A percentile compares a stretch with the other conserved stretches of the same genome.
Conservation (phyloP, 1,139 yeast genomes). For the Sugiyamaella sp. region DNA sequence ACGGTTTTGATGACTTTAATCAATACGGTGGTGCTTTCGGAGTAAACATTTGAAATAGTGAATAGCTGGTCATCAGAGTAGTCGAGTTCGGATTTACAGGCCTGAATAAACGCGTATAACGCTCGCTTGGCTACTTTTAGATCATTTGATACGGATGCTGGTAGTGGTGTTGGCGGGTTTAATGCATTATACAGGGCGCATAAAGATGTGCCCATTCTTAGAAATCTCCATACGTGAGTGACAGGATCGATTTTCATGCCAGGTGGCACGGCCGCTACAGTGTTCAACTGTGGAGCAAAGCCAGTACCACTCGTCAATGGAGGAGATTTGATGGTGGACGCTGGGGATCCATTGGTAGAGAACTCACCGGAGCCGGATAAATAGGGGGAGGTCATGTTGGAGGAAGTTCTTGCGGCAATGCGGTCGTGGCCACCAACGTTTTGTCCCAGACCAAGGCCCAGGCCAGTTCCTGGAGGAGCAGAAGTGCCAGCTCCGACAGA, state of each 20-base stretch:
- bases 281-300: slow-evolving; percentile 18
- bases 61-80: slow-evolving; percentile 82
- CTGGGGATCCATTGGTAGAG: slow-evolving; percentile 20
- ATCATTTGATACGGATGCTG: slow-evolving; percentile 52
- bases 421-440: slow-evolving; percentile 1
- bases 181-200: slow-evolving; percentile 78
- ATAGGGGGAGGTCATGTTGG: slow-evolving; percentile 49
- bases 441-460: slow-evolving; percentile 5
- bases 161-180: slow-evolving; percentile 42
- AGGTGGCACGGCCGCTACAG: slow-evolving; percentile 31
- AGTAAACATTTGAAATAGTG: slow-evolving; percentile 87
- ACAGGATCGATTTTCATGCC: slow-evolving; percentile 71
- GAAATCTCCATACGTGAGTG: slow-evolving; percentile 83
- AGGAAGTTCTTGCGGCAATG: slow-evolving; percentile 3
- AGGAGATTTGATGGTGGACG: slow-evolving; percentile 21
- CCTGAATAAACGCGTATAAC: slow-evolving; percentile 86
- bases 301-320: slow-evolving; percentile 20
- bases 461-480: slow-evolving; percentile 57
- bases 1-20: slow-evolving; percentile 70
- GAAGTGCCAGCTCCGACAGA: slow-evolving; percentile 70
- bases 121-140: slow-evolving; percentile 83
- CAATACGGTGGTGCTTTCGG: slow-evolving; percentile 78
- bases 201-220: slow-evolving; percentile 91
- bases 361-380: slow-evolving; percentile 25
- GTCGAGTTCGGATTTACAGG: slow-evolving; percentile 76